Conservation (phyloP, 2,329 filamentous ascomycete species). For the Aspergillus tanneri region DNA sequence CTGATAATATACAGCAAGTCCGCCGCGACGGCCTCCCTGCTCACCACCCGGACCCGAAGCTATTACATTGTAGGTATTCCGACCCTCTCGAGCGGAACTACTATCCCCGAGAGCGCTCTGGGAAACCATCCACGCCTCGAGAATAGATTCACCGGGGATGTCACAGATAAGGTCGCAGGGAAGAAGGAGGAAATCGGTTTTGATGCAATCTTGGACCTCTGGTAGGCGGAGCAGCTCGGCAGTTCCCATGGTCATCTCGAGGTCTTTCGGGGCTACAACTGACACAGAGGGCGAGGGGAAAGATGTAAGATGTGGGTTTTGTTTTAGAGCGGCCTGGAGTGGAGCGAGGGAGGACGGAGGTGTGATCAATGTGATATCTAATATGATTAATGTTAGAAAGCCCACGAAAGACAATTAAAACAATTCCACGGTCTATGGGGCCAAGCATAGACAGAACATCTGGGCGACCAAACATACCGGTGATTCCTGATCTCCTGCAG, state of each 20-base stretch:
- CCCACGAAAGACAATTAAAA: neutral
- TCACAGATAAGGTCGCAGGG: constrained; percentile 95
- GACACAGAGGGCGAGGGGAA: constrained; percentile 55
- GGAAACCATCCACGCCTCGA: constrained; percentile 91
- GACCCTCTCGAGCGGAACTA: constrained; percentile 47
- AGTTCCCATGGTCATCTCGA: constrained; percentile 83
- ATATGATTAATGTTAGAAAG: constrained; percentile 7
- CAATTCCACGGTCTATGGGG: too few relatives aligned
- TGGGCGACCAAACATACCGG: constrained; percentile 32
- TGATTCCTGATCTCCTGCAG: constrained; percentile 51
- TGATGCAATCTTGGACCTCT: constrained; percentile 75
- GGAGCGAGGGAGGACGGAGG: constrained; percentile 45
- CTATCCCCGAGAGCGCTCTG: constrained; percentile 67
- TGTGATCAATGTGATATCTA: constrained; percentile 51
- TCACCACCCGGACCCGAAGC: constrained; percentile 55
- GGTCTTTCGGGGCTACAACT: constrained; percentile 71
- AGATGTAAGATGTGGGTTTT: constrained; percentile 52
- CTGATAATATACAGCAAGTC: constrained; percentile 86
- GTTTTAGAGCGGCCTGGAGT: constrained; percentile 48
- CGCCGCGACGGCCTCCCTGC: constrained; percentile 66
- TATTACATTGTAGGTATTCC: constrained; percentile 40
- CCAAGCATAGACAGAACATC: too few relatives aligned
- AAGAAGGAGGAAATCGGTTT: constrained; percentile 81
- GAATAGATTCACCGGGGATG: constrained; percentile 73
- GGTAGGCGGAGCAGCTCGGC: constrained; percentile 82